Evolutionary conservation across 2,329 filamentous ascomycete species (phyloP), one percentile per base, ranked within the genome.

Genomic region (Aspergillus japonicus): DNA sequence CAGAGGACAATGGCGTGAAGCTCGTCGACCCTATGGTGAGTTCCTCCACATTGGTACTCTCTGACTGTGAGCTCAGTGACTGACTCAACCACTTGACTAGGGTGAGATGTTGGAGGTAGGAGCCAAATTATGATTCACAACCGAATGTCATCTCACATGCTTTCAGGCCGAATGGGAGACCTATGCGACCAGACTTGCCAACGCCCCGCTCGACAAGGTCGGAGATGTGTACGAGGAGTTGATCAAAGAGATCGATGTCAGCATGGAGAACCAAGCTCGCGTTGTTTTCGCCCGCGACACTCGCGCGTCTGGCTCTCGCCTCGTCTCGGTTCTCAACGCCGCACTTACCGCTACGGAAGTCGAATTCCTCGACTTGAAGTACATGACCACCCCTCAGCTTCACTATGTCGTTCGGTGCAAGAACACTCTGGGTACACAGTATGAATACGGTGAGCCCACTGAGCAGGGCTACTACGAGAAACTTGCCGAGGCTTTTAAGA

Each of bases 381-480:
- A 93, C 73, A 83, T 97, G 71, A 98, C 95, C 12, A 99, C 95
- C 3, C 95, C 95, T n/a, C 95, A 98, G 80, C 85, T 99, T 60
- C 95, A 99, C 81, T 99, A 99, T 78, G 83, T 98, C 65, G 94
- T 94, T 33, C 91, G 95, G 65, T 96, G 93, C 77, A 86, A 92
- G 78, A 99, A 99, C 80, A 98, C 94, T 1, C 85, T 95, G 69
- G 91, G 90, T 62, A 96, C 91, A 2, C 88, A 90, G 58, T 88
- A 92, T 68, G 86, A 92, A 19, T 99, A 98, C 73, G 95, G 95
- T 59, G 87, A 92, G 72, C 86, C 92, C 56, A 96, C 90, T 63
- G 94, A 98, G 80, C 82, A 87, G 60, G 95, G 95, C 39, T 99
- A 99, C 80, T 98, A 98, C 77, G 86, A 95, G 79, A 99, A 99